These are phyloP conservation scores for Spatholobus suberectus DNA, from an alignment of 306 rosid species.

Conservation along the genomic window DNA sequence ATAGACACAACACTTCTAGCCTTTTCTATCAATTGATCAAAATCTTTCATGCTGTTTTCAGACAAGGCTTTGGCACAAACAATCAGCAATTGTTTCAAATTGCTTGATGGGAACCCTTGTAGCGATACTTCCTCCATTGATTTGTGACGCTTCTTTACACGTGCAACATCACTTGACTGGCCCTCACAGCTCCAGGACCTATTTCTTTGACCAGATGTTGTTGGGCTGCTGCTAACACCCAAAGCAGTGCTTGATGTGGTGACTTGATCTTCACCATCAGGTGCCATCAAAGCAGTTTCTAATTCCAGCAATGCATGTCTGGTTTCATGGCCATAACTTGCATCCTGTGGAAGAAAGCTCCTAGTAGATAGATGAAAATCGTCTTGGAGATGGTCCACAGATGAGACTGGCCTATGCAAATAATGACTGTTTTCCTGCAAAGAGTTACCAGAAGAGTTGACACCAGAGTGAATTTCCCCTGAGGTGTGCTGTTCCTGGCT, in stretches of 20 bases:
- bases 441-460: slow-evolving; percentile 58
- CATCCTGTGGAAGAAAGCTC: slow-evolving; percentile 45
- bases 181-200: slow-evolving; percentile 28
- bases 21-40: slow-evolving; percentile 58
- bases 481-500: slow-evolving; percentile 64
- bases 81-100: slow-evolving; percentile 71
- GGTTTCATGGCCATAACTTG: slow-evolving; percentile 43
- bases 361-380: slow-evolving; percentile 38
- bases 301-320: slow-evolving; percentile 56
- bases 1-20: slow-evolving; percentile 75
- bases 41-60: slow-evolving; percentile 54
- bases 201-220: slow-evolving; percentile 46
- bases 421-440: slow-evolving; percentile 53
- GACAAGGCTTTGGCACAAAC: slow-evolving; percentile 74
- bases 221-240: slow-evolving; percentile 44
- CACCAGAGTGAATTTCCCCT: slow-evolving; percentile 58
- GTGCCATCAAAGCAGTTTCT: slow-evolving; percentile 77
- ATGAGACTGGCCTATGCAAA: slow-evolving; percentile 38
- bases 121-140: slow-evolving; percentile 50
- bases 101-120: slow-evolving; percentile 49
- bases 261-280: slow-evolving; percentile 57
- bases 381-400: slow-evolving; percentile 45
- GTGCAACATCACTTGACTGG: slow-evolving; percentile 41
- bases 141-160: slow-evolving; percentile 59
- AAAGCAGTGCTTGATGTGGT: slow-evolving; percentile 45